phyloP scores from a whole-genome alignment of 1,284 basidiomycete species.

The Sanghuangporus baumii region DNA sequence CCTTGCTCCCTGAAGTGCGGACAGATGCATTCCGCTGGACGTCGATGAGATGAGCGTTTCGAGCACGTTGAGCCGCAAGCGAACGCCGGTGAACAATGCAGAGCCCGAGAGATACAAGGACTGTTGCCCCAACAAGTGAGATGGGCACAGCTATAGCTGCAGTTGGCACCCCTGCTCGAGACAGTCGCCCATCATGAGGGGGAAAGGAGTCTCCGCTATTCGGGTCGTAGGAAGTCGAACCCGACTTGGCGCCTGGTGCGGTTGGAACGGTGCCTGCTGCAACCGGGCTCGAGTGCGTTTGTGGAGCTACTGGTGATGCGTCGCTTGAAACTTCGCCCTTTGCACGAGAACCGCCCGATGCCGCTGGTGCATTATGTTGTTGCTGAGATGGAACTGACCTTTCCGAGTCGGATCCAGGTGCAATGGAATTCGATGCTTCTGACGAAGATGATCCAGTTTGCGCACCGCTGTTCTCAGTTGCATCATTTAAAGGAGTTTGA shows the following conservation, averaged over 20 bases:
- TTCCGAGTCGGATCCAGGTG: neutral
- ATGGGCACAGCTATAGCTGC: slow-evolving; percentile 42
- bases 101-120: slow-evolving; percentile 26
- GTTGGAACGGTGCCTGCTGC: neutral
- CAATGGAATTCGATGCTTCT: neutral
- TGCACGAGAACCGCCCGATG: neutral
- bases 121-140: slow-evolving; percentile 35
- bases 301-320: neutral
- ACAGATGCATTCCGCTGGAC: neutral
- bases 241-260: neutral
- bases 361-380: neutral
- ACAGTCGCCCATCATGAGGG: slow-evolving; percentile 19
- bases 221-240: neutral
- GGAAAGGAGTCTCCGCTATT: neutral
- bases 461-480: neutral
- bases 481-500: neutral
- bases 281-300: neutral
- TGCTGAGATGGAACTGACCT: neutral
- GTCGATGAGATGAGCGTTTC: slow-evolving; percentile 11
- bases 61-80: slow-evolving; percentile 5
- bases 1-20: neutral
- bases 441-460: neutral
- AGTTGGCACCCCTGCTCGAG: slow-evolving; percentile 29
- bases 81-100: slow-evolving; percentile 15
- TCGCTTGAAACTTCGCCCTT: neutral